Base-by-base conservation (phyloP, 805 yeast genomes). In the Wickerhamiella alocasiicola region DNA sequence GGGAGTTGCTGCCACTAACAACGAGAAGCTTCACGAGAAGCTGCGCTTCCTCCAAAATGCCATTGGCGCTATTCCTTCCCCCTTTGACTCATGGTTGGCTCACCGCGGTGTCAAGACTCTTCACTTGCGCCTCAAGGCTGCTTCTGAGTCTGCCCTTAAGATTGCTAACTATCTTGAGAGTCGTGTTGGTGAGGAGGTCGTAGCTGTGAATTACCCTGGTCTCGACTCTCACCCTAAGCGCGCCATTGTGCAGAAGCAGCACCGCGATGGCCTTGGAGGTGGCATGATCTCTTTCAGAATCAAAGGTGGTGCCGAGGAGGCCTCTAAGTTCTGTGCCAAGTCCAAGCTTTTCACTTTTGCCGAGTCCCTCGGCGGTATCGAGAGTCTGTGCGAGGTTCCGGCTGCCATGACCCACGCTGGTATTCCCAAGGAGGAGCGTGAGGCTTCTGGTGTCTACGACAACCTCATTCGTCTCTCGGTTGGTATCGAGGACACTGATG, bases 351-450 rank as follows among this genome's bases (percentile, higher is more conserved):
- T 83, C 69, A 77, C 91, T 16, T 68, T 83, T 55, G 94, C 94
- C 43, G 94, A 84, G 65, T 81, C 94, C 16, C 71, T 83, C 46
- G 95, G 95, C 50, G 94, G 94, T 51, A 77, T 83, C 48, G 94
- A 83, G 66, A 77, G 87, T 6, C 67, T 82, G 55, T 64, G 81
- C 49, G 94, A 83, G 63, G 87, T 83, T 36, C 95, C 94, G 31
- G 91, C 94, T 35, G 74, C 76, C 44, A 82, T 82, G 94, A 82
- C 94, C 53, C 94, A 82, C 55, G 91, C 88, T 42, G 94, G 94
- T 57, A 82, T 82, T 60, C 84, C 91, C 55, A 67, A 68, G 58
- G 81, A 67, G 41, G 77, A 74, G 53, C 75, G 94, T 64, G 88
- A 79, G 63, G 71, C 74, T 39, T 70, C 75, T 45, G 94, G 94